These are phyloP conservation scores for Wolfiporia cocos DNA, from an alignment of 1,284 basidiomycete genomes.

Conservation along the genomic window DNA sequence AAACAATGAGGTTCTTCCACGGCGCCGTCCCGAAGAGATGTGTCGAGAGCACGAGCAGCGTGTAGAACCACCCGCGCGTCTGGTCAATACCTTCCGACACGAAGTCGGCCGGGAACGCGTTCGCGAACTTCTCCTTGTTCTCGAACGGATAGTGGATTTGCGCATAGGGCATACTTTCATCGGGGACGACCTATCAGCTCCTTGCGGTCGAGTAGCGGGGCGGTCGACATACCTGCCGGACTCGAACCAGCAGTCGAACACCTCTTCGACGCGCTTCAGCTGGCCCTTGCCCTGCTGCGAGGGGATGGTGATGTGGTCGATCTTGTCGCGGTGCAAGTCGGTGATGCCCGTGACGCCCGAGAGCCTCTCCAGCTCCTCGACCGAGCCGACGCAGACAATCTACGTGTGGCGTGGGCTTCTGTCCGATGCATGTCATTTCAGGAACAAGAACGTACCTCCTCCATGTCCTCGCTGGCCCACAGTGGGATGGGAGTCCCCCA, in stretches of 20 bases:
- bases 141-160: slow-evolving; percentile 99
- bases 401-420: slow-evolving; percentile 22
- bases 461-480: slow-evolving; percentile 91
- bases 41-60: slow-evolving; percentile 90
- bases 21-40: slow-evolving; percentile 92
- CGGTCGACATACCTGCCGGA: slow-evolving; percentile 75
- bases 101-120: slow-evolving; percentile 94
- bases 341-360: slow-evolving; percentile 84
- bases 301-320: slow-evolving; percentile 84
- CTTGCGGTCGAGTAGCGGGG: background rate
- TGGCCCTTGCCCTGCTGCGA: slow-evolving; percentile 86
- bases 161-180: slow-evolving; percentile 92
- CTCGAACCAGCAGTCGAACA: slow-evolving; percentile 99
- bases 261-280: slow-evolving; percentile 89
- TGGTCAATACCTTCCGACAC: slow-evolving; percentile 97
- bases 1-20: slow-evolving; percentile 98
- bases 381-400: slow-evolving; percentile 87
- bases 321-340: slow-evolving; percentile 74
- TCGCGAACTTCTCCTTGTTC: slow-evolving; percentile 84
- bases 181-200: background rate
- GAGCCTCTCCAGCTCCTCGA: slow-evolving; percentile 83
- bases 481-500: slow-evolving; percentile 99
- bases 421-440: background rate
- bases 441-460: slow-evolving; percentile 57
- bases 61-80: slow-evolving; percentile 99